Evolutionary conservation across 139 green algal species (phyloP), one percentile per base, ranked within the genome.

Genomic region (Chlamydomonas sp.): DNA sequence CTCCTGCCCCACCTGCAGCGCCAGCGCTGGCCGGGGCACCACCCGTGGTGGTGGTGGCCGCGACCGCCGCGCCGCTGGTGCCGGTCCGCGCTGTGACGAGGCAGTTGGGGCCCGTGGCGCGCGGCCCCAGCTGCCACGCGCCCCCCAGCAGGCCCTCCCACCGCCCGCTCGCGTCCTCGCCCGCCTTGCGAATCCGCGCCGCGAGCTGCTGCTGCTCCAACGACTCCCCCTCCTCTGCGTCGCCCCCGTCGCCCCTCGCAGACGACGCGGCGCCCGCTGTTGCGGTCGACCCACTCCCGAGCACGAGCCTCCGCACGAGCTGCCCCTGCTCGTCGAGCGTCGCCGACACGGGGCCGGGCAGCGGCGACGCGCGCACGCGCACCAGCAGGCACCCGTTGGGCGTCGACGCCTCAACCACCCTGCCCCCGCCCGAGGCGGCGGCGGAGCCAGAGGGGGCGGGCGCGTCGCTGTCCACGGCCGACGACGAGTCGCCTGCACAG

Each of bases 111-210:
- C 94, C 94, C 0, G 76, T 71, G 10, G 79, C 76, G 26, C 83
- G 79, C 2, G 94, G 92, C 1, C 94, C 94, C 70, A 97, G 72
- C 39, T 85, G 57, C 94, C 94, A 98, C 0, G 85, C 81, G 0
- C 81, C 58, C 76, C 83, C 76, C 57, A 89, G 5, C 54, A 79
- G 54, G n/a, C n/a, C n/a, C n/a, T n/a, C n/a, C n/a, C n/a, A n/a
- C n/a, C n/a, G n/a, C n/a, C n/a, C n/a, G n/a, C n/a, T n/a, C n/a
- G n/a, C n/a, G n/a, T n/a, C n/a, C n/a, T n/a, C n/a, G n/a, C n/a
- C n/a, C n/a, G n/a, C n/a, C n/a, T n/a, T n/a, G n/a, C n/a, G n/a
- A n/a, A n/a, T n/a, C n/a, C n/a, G n/a, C n/a, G n/a, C n/a, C n/a
- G n/a, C n/a, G n/a, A n/a, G n/a, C n/a, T n/a, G n/a, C n/a, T n/a